A percentile compares a stretch with the other conserved stretches of the same genome.
Conservation (phyloP, 2,329 filamentous ascomycete species). For the Dactylellina parvicollis region DNA sequence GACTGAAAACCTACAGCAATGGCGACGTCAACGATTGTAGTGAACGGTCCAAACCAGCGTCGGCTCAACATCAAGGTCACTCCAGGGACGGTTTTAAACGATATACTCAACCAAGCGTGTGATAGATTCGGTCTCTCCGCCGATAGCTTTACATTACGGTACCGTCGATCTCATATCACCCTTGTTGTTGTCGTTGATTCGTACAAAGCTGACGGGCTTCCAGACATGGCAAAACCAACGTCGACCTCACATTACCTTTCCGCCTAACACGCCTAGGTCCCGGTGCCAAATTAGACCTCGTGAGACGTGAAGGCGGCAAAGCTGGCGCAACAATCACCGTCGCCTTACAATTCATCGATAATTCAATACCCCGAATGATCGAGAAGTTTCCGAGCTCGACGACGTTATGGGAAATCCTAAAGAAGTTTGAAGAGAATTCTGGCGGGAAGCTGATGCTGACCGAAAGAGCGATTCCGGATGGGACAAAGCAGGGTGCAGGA, state of each 20-base stretch:
- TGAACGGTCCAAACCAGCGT: conserved; percentile 68
- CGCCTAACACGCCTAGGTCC: conserved; percentile 82
- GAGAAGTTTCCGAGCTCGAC: conserved; percentile 90
- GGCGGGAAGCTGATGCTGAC: conserved; percentile 75
- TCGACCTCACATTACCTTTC: conserved; percentile 86
- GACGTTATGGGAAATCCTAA: conserved; percentile 86
- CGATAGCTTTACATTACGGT: conserved; percentile 69
- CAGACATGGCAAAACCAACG: conserved; percentile 81
- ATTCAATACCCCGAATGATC: conserved; percentile 74
- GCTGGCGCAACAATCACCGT: conserved; percentile 89
- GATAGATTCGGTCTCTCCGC: conserved; percentile 78
- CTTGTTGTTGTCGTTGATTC: background rate
- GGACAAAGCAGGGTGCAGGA: conserved; percentile 70
- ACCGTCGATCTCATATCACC: background rate
- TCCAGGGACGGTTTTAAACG: conserved; percentile 80
- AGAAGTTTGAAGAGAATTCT: conserved; percentile 86
- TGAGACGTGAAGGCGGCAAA: conserved; percentile 68
- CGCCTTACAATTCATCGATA: conserved; percentile 74
- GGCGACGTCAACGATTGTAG: conserved; percentile 47
- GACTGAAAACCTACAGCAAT: conserved; percentile 1
- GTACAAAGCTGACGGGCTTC: background rate
- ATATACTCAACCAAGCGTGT: conserved; percentile 88
- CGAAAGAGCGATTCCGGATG: conserved; percentile 74
- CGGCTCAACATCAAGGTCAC: conserved; percentile 83
- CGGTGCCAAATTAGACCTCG: conserved; percentile 91